Percentiles rank a stretch among this genome's conserved stretches.
Evolutionary conservation across 2,329 filamentous ascomycete species (phyloP).

Genomic region (Fusarium aywerte): DNA sequence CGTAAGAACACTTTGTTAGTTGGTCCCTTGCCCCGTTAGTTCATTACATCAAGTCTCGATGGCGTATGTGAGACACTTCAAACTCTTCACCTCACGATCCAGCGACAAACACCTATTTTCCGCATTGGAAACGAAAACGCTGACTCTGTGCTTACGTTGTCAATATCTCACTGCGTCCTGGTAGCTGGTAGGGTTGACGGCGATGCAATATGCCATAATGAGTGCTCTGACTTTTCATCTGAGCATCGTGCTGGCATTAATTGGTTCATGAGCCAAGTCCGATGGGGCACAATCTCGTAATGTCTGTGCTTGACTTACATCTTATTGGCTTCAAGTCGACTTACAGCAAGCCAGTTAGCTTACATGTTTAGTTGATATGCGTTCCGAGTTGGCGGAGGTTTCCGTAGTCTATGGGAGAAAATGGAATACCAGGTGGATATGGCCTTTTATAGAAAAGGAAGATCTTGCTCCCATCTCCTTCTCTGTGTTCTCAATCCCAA

Average conservation of each 20-base stretch:
- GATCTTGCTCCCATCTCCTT: too few species aligned
- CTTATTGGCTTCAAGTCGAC: neutral
- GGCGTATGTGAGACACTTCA: neutral
- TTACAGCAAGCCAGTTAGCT: conserved; percentile 12
- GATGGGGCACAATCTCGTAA: too few species aligned
- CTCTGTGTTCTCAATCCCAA: neutral
- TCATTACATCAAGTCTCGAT: neutral
- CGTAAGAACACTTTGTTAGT: neutral
- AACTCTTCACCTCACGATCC: neutral
- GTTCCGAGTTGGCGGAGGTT: neutral
- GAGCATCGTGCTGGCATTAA: neutral
- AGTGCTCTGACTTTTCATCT: neutral
- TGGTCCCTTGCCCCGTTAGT: neutral
- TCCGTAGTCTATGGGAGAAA: neutral
- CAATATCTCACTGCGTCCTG: neutral
- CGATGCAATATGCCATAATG: neutral
- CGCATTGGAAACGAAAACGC: neutral
- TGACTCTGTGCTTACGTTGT: neutral
- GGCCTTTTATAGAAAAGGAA: neutral
- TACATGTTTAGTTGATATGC: neutral
- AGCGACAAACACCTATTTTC: neutral
- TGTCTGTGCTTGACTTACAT: neutral
- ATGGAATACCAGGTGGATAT: neutral
- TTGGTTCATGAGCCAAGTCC: neutral
- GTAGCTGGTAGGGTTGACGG: conserved; percentile 14